phyloP scores from a whole-genome alignment of 2,329 filamentous ascomycete species.

The Xylaria polymorpha region DNA sequence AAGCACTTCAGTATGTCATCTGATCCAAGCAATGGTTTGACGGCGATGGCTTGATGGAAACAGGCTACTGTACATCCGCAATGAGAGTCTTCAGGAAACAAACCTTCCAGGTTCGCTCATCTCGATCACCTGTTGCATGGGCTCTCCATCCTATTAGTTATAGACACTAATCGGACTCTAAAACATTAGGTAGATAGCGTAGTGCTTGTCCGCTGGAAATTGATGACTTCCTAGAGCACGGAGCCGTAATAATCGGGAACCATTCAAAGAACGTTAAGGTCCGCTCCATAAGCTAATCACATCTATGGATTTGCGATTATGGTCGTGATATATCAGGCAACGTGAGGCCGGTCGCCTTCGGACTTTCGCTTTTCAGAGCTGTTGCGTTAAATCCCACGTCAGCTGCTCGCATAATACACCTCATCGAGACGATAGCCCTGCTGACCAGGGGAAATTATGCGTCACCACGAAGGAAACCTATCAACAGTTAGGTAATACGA shows the following conservation, averaged over 20 bases:
- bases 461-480: not conserved
- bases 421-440: not conserved
- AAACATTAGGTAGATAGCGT: not conserved
- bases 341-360: not conserved
- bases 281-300: no score
- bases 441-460: not conserved
- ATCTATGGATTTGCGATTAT: not conserved
- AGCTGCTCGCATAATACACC: not conserved
- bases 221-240: not conserved
- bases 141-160: not conserved
- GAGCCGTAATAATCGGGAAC: no score
- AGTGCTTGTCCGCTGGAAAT: not conserved
- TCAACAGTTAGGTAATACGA: not conserved
- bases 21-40: not conserved
- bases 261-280: not conserved
- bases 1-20: not conserved
- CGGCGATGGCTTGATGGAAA: not conserved
- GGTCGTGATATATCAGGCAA: not conserved
- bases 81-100: not conserved
- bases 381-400: not conserved
- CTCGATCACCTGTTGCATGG: not conserved
- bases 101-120: not conserved
- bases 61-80: not conserved
- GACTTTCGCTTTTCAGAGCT: not conserved
- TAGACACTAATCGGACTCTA: not conserved